Percentiles rank a stretch among this genome's conserved stretches.
Conservation (phyloP, 2,329 filamentous ascomycete genomes). For the Malbranchea cinnamomea region DNA sequence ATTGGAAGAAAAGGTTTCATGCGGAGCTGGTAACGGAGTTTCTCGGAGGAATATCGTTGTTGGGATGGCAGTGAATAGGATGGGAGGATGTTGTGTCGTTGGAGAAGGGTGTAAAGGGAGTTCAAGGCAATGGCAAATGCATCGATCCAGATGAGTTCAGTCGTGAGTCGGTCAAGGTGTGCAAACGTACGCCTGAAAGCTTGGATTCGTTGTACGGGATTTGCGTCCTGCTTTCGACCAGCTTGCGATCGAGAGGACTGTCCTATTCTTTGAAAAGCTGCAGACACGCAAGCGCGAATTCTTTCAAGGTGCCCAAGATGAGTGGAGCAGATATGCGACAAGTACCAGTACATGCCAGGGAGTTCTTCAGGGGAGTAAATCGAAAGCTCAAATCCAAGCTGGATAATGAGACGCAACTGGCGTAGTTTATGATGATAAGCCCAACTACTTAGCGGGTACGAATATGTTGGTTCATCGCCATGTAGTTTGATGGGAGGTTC, state of each 20-base stretch:
- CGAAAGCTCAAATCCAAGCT: conserved; percentile 87
- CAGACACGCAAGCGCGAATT: conserved; percentile 50
- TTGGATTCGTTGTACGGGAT: conserved; percentile 15
- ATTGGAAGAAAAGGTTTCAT: conserved; percentile 71
- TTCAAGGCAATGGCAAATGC: conserved; percentile 37
- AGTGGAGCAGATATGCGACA: conserved; percentile 57
- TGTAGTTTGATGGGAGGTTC: conserved; percentile 44
- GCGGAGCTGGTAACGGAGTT: conserved; percentile 62
- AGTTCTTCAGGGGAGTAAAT: conserved; percentile 79
- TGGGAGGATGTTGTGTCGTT: conserved; percentile 37
- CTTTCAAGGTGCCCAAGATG: conserved; percentile 55
- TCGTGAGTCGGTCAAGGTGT: conserved; percentile 44
- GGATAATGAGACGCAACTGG: conserved; percentile 72
- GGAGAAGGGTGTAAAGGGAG: conserved; percentile 51
- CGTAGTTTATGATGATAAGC: conserved; percentile 78
- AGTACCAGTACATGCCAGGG: conserved; percentile 79
- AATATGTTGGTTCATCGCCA: conserved; percentile 43
- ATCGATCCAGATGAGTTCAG: conserved; percentile 49
- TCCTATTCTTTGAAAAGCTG: conserved; percentile 15
- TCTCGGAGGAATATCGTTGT: conserved; percentile 50
- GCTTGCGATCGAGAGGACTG: conserved; percentile 5
- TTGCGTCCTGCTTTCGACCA: conserved; percentile 6
- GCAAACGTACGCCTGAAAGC: conserved; percentile 27
- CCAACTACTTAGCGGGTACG: conserved; percentile 74
- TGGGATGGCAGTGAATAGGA: conserved; percentile 35